Conservation (phyloP, 495 filamentous ascomycete species). For the Podospora bellae-mahoneyi region DNA sequence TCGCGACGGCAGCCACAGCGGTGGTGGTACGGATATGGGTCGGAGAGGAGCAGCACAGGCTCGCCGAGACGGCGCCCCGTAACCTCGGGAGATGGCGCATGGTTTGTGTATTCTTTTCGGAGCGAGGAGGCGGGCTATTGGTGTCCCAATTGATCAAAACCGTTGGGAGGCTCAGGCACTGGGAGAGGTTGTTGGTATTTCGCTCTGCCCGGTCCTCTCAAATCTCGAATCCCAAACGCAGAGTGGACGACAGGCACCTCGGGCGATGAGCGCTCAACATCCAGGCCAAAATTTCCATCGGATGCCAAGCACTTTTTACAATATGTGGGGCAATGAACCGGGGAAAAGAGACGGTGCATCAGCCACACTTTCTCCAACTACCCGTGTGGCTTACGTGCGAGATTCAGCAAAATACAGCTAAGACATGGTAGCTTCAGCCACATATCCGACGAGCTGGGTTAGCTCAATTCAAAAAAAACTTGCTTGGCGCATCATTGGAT, state of each 20-base stretch:
- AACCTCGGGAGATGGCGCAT: constrained; percentile 35
- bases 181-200: background rate
- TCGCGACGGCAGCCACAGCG: constrained; percentile 11
- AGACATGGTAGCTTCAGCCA: background rate
- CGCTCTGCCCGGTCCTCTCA: background rate
- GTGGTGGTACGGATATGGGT: constrained; percentile 20
- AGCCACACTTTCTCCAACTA: constrained; percentile 13
- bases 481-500: constrained; percentile 25
- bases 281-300: constrained; percentile 8
- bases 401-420: no score
- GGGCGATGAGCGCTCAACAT: background rate
- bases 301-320: background rate
- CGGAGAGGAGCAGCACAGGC: constrained; percentile 24
- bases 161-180: background rate
- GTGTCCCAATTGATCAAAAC: constrained; percentile 13
- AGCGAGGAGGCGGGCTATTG: background rate
- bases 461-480: constrained; percentile 26
- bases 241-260: constrained; percentile 6
- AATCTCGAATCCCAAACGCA: background rate
- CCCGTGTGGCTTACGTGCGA: constrained; percentile 13
- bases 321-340: constrained; percentile 3
- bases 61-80: constrained; percentile 23
- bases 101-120: background rate
- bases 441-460: background rate
- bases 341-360: background rate